Base-by-base conservation (phyloP, 2,329 filamentous ascomycete genomes). In the Aureobasidium subglaciale region DNA sequence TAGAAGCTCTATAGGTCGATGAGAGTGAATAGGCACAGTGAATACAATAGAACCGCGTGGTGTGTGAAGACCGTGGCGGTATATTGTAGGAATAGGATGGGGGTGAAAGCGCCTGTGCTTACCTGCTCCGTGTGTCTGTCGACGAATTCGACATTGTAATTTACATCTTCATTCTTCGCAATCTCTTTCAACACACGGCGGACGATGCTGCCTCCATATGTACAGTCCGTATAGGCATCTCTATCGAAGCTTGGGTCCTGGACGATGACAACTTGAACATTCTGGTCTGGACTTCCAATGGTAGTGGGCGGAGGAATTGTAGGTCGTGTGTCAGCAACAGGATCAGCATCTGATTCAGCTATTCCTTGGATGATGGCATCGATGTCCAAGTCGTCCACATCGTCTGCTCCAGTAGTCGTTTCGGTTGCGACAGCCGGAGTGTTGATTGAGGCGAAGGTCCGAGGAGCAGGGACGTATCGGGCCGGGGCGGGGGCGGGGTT, bases 111-210 rank as follows among this genome's bases (percentile, higher is more conserved):
- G 69, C 73, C 65, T 64, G 78, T 58, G 69, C 73, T 65, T 64
- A 78, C 76, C 67, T 70, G 60, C 59, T 71, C 70, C 10, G 64
- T 64, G 40, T 63, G 64, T 15, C 65, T 69, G 57, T 74, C 69
- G n/a, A 66, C 66, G 30, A 77, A 70, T 56, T 68, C 66, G 15
- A 77, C 73, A 55, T 70, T 63, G 55, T 75, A 78, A 9, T 64
- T 57, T 30, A 73, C 59, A 2, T 64, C 63, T 16, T 69, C 67
- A 4, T 60, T 62, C 13, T 62, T 59, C 8, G 65, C 62, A 40
- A 63, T 62, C 59, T 75, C 71, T 16, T 67, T 63, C n/a, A 76
- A 15, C 1, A 79, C 68, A 10, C 64, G 63, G n/a, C 66, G 64
- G 1, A 78, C 70, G 22, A 62, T 58, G 55, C 65, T 60, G 34